These are phyloP conservation scores for Borealophlyctis nickersoniae DNA, from an alignment of 192 early-diverging fungal species.

Conservation along the genomic window DNA sequence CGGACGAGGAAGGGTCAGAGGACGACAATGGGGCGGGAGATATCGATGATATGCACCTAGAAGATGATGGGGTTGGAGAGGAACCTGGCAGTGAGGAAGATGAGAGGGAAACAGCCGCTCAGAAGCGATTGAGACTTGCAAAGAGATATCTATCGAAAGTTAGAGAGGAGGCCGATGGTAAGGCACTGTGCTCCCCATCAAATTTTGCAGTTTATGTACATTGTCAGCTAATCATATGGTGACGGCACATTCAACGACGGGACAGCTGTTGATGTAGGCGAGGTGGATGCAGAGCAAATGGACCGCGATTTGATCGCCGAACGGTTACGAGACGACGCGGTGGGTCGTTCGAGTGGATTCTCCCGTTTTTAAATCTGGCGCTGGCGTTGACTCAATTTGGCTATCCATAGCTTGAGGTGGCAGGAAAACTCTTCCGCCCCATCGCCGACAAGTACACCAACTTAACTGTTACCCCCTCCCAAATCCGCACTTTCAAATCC, in stretches of 20 bases:
- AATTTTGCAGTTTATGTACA: slow-evolving; percentile 4
- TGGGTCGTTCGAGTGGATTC: too few species aligned
- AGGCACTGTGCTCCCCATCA: slow-evolving; percentile 1
- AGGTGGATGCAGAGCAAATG: slow-evolving; percentile 87
- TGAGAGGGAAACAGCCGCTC: slow-evolving; percentile 79
- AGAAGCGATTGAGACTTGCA: slow-evolving; percentile 89
- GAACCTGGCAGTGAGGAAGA: slow-evolving; percentile 67
- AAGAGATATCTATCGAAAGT: slow-evolving; percentile 87
- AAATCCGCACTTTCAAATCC: slow-evolving; percentile 30
- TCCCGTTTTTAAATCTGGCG: too few species aligned
- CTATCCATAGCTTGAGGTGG: slow-evolving; percentile 54
- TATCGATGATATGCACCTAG: slow-evolving; percentile 36
- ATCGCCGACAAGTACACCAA: slow-evolving; percentile 56
- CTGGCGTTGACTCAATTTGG: too few species aligned
- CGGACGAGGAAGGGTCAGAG: slow-evolving; percentile 15
- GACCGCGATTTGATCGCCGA: slow-evolving; percentile 91
- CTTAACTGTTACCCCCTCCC: slow-evolving; percentile 26
- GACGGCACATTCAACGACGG: slow-evolving; percentile 22
- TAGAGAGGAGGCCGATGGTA: slow-evolving; percentile 54
- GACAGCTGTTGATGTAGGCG: slow-evolving; percentile 49
- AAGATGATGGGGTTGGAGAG: slow-evolving; percentile 26
- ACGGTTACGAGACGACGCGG: slow-evolving; percentile 74
- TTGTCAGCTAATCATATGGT: background rate
- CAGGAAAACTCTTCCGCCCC: slow-evolving; percentile 49
- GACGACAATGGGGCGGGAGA: slow-evolving; percentile 21